Evolutionary conservation across 192 early-diverging fungal genomes (phyloP), one percentile per base, ranked within the genome.

Genomic region (Coemansia sp.): DNA sequence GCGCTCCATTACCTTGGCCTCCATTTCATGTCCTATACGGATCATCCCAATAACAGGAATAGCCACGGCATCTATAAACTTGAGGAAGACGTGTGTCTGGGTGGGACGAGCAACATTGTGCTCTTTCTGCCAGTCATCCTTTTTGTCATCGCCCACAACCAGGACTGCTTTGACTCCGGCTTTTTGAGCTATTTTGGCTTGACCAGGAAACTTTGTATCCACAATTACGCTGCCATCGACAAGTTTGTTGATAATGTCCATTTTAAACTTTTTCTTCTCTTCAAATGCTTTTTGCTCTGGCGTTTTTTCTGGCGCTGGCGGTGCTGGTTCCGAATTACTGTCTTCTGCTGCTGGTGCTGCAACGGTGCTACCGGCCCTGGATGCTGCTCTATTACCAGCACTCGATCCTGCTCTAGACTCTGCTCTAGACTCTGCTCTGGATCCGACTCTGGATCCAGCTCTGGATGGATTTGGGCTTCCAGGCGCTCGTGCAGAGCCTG

Each of bases 21-120:
- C 96, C 63, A 96, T 90, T 83, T 93, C 86, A 84, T 99, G 96
- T 62, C 96, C 96, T 60, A 96, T 92, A 60, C 95, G 89, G 76
- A 95, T 93, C 75, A 93, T 94, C 65, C 93, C 93, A 90, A 99
- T 95, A 56, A 99, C 96, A 20, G 96, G 96, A 78, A 99, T 36
- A 22, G 59, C 59, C 1, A 60, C 59, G 14, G 38, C 38, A 29
- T 60, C 59, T 10, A 60, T 29, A 48, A 60, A 42, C 12, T 42
- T 60, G 3, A 38, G 33, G 14, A 60, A 60, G 3, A 31, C 52
- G 17, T 28, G n/a, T 1, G 7, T 14, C 11, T 55, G 12, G 28
- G 31, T 7, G 4, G 52, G 12, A 14, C 30, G 52, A 31, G 12
- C 28, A 11, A 45, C 42, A 16, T 45, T 45, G 14, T 45, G 42